Conservation (phyloP, 768 basidiomycete species). For the Mycena capillaripes region DNA sequence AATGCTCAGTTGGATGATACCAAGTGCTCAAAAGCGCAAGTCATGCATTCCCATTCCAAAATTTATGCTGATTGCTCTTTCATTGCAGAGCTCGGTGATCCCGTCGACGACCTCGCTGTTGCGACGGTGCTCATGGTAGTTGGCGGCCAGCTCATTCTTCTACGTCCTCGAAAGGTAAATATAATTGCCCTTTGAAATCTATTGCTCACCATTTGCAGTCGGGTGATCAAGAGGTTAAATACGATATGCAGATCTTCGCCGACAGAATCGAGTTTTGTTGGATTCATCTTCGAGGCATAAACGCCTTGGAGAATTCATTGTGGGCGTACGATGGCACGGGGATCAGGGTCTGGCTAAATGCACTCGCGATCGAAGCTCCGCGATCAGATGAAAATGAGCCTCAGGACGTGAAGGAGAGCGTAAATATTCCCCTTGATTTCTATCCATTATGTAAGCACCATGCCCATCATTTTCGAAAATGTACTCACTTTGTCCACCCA, state of each 20-base stretch:
- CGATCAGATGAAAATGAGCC: conserved; percentile 51
- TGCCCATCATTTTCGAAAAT: neutral
- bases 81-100: conserved; percentile 91
- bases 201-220: conserved; percentile 60
- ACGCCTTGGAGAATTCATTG: conserved; percentile 93
- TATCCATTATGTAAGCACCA: conserved; percentile 89
- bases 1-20: conserved; percentile 98
- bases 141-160: conserved; percentile 89
- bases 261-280: conserved; percentile 99
- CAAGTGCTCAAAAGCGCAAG: conserved; percentile 91
- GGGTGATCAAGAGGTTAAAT: conserved; percentile 90
- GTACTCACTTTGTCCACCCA: conserved; percentile 17
- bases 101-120: conserved; percentile 90
- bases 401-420: conserved; percentile 86
- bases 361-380: conserved; percentile 86
- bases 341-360: conserved; percentile 96
- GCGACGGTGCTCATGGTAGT: conserved; percentile 98
- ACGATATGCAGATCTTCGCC: conserved; percentile 97
- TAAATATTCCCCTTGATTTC: conserved; percentile 92
- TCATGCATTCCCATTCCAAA: conserved; percentile 25
- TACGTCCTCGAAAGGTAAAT: conserved; percentile 87
- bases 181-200: neutral
- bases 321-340: conserved; percentile 96
- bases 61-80: conserved; percentile 21
- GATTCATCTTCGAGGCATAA: conserved; percentile 96